phyloP scores from a whole-genome alignment of 2,329 filamentous ascomycete genomes.

The Penicillium sp. region DNA sequence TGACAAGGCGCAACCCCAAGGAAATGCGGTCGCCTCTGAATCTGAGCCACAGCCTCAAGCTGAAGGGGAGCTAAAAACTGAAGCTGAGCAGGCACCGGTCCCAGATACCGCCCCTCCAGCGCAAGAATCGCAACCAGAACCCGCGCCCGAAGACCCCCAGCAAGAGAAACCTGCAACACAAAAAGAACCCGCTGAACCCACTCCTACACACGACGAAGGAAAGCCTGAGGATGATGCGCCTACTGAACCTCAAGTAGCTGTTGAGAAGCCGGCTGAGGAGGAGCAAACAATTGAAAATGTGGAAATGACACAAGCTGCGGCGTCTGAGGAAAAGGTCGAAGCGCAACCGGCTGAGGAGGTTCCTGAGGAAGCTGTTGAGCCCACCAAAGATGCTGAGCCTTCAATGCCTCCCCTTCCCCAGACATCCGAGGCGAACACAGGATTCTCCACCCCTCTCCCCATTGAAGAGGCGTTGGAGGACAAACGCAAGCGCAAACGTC shows the following conservation, averaged over 20 bases:
- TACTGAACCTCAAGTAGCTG: background rate
- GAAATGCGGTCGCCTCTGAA: constrained; percentile 5
- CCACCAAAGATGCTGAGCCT: constrained; percentile 21
- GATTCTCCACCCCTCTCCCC: constrained; percentile 29
- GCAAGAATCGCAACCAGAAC: constrained; percentile 18
- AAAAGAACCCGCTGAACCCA: background rate
- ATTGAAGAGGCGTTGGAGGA: constrained; percentile 50
- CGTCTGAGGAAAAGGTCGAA: background rate
- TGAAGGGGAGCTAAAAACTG: constrained; percentile 6
- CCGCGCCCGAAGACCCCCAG: background rate
- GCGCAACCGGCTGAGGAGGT: constrained; percentile 5
- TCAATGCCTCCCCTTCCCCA: constrained; percentile 18
- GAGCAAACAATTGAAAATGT: background rate
- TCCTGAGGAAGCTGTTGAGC: constrained; percentile 5
- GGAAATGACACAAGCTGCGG: background rate
- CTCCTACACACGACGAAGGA: background rate
- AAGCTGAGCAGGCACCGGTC: constrained; percentile 1
- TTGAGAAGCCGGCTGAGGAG: background rate
- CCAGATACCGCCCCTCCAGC: background rate
- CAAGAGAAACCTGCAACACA: background rate
- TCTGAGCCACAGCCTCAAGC: background rate
- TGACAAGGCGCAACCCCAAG: constrained; percentile 32
- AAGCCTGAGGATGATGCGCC: background rate
- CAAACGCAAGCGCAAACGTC: constrained; percentile 65
- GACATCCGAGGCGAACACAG: constrained; percentile 28